phyloP scores from a whole-genome alignment of 768 basidiomycete genomes.

The Podaxis pistillaris region DNA sequence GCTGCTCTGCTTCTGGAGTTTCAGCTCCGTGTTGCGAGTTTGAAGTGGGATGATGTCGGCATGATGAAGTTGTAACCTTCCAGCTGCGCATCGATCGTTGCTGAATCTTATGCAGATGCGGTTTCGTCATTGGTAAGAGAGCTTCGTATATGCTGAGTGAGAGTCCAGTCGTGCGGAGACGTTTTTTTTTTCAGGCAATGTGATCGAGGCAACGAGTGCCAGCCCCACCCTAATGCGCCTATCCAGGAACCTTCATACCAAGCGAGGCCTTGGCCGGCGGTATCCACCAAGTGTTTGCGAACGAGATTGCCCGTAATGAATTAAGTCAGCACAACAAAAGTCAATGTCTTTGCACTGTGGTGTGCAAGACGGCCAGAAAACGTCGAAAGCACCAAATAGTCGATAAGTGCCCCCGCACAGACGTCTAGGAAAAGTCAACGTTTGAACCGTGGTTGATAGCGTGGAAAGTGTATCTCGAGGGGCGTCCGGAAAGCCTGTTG shows the following conservation, averaged over 20 bases:
- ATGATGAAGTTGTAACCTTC: neutral
- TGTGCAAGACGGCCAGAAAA: neutral
- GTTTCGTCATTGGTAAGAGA: neutral
- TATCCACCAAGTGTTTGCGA: neutral
- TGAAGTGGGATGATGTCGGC: neutral
- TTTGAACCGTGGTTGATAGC: neutral
- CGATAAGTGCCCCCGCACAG: neutral
- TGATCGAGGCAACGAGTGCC: neutral
- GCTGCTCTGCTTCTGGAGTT: neutral
- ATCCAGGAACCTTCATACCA: constrained; percentile 4
- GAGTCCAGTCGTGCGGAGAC: neutral
- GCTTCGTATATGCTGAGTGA: neutral
- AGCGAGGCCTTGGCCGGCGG: neutral
- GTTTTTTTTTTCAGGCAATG: neutral
- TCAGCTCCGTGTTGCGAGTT: neutral
- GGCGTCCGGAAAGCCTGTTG: neutral
- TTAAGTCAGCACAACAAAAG: constrained; percentile 1
- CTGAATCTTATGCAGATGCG: neutral
- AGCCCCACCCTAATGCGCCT: constrained; percentile 4
- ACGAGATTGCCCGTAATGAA: neutral
- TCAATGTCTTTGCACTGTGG: neutral
- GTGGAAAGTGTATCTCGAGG: constrained; percentile 8
- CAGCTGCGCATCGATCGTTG: neutral
- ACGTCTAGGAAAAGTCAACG: neutral
- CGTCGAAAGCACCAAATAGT: neutral